Evolutionary conservation across 176 grass and related monocot species (phyloP).

Genomic region (Raddia guianensis): DNA sequence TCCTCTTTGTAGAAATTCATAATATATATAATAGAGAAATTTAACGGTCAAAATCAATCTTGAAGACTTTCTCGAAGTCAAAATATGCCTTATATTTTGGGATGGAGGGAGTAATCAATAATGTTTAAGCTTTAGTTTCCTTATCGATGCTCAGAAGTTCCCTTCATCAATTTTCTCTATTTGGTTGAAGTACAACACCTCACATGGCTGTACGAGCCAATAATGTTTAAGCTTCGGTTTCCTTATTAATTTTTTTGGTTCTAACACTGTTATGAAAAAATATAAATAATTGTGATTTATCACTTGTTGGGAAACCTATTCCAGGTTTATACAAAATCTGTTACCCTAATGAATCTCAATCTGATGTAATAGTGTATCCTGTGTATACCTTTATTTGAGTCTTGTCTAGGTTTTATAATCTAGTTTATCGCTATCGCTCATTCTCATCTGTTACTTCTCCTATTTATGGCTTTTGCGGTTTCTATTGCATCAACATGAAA

Average conservation of each 20-base stretch:
- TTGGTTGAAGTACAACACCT: neutral
- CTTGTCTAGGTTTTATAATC: neutral
- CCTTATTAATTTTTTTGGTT: neutral
- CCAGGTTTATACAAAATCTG: neutral
- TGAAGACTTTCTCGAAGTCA: too few relatives aligned
- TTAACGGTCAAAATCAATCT: too few relatives aligned
- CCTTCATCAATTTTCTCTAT: neutral
- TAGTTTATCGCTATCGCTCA: neutral
- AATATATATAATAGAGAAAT: too few relatives aligned
- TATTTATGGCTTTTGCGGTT: neutral
- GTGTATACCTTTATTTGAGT: slow-evolving; percentile 3
- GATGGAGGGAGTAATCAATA: too few relatives aligned
- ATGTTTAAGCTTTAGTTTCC: neutral
- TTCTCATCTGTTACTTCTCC: slow-evolving; percentile 4
- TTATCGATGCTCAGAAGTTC: neutral
- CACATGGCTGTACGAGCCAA: neutral
- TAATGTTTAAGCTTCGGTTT: slow-evolving; percentile 1
- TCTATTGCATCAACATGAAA: neutral
- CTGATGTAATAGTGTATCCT: neutral
- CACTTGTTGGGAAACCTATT: neutral
- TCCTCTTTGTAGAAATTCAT: too few relatives aligned
- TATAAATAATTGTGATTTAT: slow-evolving; percentile 14
- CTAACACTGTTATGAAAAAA: neutral
- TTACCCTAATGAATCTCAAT: neutral
- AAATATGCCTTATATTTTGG: too few relatives aligned